Conservation (phyloP, 179 eudicot genomes). For the Beta corolliflora region DNA sequence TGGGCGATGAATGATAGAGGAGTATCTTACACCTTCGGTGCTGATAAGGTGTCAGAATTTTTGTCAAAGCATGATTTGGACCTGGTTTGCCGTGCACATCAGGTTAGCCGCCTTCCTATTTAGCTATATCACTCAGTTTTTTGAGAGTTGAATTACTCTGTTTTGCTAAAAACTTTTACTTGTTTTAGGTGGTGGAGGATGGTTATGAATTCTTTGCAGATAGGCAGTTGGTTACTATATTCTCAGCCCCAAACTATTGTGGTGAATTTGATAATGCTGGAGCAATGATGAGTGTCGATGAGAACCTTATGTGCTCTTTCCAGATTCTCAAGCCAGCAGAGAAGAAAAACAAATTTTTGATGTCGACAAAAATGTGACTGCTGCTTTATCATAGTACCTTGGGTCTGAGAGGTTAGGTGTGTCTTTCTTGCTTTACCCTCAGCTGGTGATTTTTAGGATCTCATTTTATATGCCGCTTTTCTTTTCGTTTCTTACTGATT, state of each 20-base stretch:
- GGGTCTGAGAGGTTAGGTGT: constrained; percentile 22
- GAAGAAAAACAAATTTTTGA: constrained; percentile 67
- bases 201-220: constrained; percentile 99
- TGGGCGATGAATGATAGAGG: constrained; percentile 99
- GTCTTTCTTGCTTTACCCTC: neutral
- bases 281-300: constrained; percentile 95
- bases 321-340: constrained; percentile 96
- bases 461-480: neutral
- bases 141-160: neutral
- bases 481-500: neutral
- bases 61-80: constrained; percentile 85
- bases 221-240: constrained; percentile 89
- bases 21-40: constrained; percentile 87
- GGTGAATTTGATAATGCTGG: constrained; percentile 98
- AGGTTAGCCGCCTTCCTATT: constrained; percentile 43
- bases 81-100: constrained; percentile 96
- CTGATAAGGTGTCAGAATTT: constrained; percentile 84
- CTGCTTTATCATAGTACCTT: constrained; percentile 17
- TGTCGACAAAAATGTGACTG: constrained; percentile 77
- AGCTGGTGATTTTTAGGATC: neutral
- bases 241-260: constrained; percentile 92
- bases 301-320: constrained; percentile 82
- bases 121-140: neutral
- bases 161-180: constrained; percentile 18
- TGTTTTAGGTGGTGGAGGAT: constrained; percentile 86